Base-by-base conservation (phyloP, 2,329 filamentous ascomycete species). In the Penicillium vulpinum region DNA sequence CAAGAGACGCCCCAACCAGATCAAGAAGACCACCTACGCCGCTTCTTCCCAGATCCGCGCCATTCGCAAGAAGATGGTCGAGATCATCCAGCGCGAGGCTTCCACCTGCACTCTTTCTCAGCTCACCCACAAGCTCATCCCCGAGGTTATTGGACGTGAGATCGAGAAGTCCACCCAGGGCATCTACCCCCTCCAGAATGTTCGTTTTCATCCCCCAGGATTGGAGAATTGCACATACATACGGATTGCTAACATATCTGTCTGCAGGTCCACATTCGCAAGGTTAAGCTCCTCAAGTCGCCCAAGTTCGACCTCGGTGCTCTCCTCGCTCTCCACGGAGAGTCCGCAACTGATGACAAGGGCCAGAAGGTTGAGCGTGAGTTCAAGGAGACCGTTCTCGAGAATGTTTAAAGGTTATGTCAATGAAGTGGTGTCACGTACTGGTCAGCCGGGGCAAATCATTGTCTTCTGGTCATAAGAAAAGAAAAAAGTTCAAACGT, bases 21-120 rank as follows among this genome's bases (percentile, higher is more conserved):
- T 99, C 86, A 96, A 96, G 90, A 99, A 97, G 90, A 99, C 94
- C 75, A 99, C 94, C 78, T 99, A 99, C 78, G 94, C 94, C 71
- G 89, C 89, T 67, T 92, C 91, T 67, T 97, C 94, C 67, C 94
- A 99, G 84, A 97, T 97, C 81, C 90, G 93, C 70, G 88, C 90
- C 71, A 99, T 99, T 81, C 90, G 94, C 81, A 94, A 92, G 87
- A 97, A 99, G 91, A 99, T 99, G 94, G 90, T 87, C 67, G 94
- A 99, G 83, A 97, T 99, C 82, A 97, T 99, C 81, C 87, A 90
- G 81, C 90, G 92, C 73, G 94, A 99, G 85, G 94, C 94, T 64
- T 86, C 90, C 71, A 91, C 85, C 84, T 96, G 92, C 88, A 96
- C 92, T 66, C 88, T 99, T 68, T 88, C 90, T 72, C 93, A 97